phyloP scores from a whole-genome alignment of 495 filamentous ascomycete genomes.

The Talaromyces ruber region DNA sequence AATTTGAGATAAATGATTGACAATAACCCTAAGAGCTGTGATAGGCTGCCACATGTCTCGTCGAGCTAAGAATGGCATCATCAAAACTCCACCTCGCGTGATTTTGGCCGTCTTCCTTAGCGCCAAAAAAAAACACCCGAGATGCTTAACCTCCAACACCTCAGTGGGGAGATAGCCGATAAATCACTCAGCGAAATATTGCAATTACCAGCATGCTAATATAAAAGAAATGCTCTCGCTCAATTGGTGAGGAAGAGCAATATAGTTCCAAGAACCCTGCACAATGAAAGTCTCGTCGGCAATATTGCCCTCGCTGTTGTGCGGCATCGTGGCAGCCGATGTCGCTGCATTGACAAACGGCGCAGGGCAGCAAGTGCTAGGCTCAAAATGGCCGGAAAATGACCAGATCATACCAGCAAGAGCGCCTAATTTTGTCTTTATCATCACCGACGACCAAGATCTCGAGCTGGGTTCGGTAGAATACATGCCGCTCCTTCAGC shows the following conservation, averaged over 20 bases:
- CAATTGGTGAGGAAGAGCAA: not conserved
- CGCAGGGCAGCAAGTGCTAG: not conserved
- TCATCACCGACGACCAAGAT: conserved; percentile 62
- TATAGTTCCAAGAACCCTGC: not conserved
- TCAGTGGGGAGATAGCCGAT: not conserved
- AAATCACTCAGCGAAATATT: not conserved
- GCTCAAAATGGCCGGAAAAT: not conserved
- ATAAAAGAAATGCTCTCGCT: not conserved
- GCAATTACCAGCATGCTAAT: not conserved
- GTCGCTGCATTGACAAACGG: not conserved
- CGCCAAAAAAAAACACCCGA: not conserved
- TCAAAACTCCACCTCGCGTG: not conserved
- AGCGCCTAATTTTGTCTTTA: conserved; percentile 51
- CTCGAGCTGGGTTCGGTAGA: conserved; percentile 49
- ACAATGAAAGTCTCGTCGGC: not conserved
- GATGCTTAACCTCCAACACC: not conserved
- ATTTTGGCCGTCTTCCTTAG: not conserved
- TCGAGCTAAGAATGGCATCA: not conserved
- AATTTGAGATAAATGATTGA: not conserved
- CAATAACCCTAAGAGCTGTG: not conserved
- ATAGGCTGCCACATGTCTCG: not conserved
- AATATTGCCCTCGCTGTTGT: not conserved
- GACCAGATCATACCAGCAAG: not conserved
- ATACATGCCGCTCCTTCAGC: conserved; percentile 46
- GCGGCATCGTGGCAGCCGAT: not conserved